A percentile compares a stretch with the other conserved stretches of the same genome.
Conservation (phyloP, 768 basidiomycete genomes). For the Tylopilus balloui region DNA sequence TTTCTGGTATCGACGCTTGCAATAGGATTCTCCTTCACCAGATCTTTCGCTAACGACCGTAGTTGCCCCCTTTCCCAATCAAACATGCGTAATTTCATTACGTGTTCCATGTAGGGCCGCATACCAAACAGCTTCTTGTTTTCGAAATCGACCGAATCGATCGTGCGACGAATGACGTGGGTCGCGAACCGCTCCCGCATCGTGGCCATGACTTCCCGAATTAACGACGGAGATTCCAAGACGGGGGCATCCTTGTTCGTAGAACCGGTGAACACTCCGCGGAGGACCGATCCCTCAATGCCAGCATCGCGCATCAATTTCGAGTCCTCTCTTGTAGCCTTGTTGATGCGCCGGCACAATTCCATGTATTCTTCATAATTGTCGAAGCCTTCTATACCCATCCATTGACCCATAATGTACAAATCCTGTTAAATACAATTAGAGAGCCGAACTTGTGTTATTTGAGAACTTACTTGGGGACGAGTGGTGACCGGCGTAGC, state of each 20-base stretch:
- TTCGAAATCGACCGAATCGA: slow-evolving; percentile 1
- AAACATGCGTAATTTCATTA: neutral
- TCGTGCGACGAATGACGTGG: neutral
- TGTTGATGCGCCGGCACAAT: neutral
- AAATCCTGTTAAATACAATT: neutral
- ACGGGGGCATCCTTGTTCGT: neutral
- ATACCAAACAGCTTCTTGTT: slow-evolving; percentile 4
- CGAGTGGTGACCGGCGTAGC: neutral
- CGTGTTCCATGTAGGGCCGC: slow-evolving; percentile 3
- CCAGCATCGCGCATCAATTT: neutral
- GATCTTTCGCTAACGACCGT: slow-evolving; percentile 7
- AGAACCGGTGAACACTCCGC: neutral
- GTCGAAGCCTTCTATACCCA: neutral
- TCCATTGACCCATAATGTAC: neutral
- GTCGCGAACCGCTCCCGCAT: slow-evolving; percentile 5
- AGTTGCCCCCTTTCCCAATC: slow-evolving; percentile 5
- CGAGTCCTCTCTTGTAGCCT: neutral
- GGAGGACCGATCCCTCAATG: neutral
- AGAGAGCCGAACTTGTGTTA: too few species aligned
- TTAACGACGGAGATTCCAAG: neutral
- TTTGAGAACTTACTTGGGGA: neutral
- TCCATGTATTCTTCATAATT: neutral
- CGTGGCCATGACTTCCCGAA: neutral
- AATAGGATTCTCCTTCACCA: slow-evolving; percentile 8
- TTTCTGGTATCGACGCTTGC: neutral